Evolutionary conservation across 192 early-diverging fungal genomes (phyloP).

Genomic region (Bifiguratus adelaidae): DNA sequence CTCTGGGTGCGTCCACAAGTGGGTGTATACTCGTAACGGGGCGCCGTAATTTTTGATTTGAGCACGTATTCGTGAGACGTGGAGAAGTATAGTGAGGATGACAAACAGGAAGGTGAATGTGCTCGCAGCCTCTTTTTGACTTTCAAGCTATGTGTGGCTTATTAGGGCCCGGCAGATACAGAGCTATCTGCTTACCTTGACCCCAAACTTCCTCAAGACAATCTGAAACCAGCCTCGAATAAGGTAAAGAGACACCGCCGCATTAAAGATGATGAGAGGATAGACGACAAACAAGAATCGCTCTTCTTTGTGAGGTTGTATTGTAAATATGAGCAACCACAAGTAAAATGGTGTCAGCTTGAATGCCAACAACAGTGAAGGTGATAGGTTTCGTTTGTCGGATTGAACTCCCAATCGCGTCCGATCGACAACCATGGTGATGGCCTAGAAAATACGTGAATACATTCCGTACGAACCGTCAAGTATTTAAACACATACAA

Average conservation of each 20-base stretch:
- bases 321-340: constrained; percentile 65
- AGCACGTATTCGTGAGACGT: constrained; percentile 59
- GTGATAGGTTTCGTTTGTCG: constrained; percentile 13
- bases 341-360: constrained; percentile 63
- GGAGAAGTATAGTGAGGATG: constrained; percentile 37
- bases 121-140: constrained; percentile 6
- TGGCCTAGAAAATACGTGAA: constrained; percentile 13
- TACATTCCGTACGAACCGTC: background rate
- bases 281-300: constrained; percentile 89
- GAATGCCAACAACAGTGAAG: constrained; percentile 31
- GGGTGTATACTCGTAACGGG: constrained; percentile 50
- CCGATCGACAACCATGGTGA: constrained; percentile 29
- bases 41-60: constrained; percentile 65
- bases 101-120: constrained; percentile 31
- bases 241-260: constrained; percentile 50
- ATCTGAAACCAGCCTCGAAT: constrained; percentile 25
- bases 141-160: background rate
- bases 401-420: constrained; percentile 20
- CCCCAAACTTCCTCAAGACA: constrained; percentile 23
- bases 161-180: background rate
- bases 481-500: constrained; percentile 32
- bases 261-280: constrained; percentile 76
- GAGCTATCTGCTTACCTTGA: constrained; percentile 4
- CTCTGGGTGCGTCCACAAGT: constrained; percentile 14
- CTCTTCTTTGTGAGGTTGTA: constrained; percentile 97